Conservation (phyloP, 331 rosid genomes). For the Acacia pycnantha region DNA sequence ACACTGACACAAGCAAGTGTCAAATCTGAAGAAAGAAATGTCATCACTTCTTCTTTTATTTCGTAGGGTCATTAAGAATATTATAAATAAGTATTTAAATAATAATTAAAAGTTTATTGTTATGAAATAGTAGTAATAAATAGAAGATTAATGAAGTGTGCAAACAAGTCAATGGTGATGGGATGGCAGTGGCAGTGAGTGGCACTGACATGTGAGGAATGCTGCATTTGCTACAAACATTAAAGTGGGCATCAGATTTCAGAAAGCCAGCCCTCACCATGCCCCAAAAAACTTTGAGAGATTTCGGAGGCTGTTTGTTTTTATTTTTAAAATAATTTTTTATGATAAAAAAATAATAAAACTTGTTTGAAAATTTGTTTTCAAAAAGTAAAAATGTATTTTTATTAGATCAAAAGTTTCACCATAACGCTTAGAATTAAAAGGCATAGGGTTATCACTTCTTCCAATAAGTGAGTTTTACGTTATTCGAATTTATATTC, state of each 20-base stretch:
- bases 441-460: fast-evolving
- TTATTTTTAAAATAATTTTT: too few species aligned
- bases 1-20: neutral
- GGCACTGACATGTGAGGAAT: neutral
- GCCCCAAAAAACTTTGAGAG: neutral
- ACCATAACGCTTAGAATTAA: too few species aligned
- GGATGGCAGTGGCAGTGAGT: neutral
- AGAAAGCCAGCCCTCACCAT: neutral
- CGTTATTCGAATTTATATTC: fast-evolving
- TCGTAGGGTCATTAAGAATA: neutral
- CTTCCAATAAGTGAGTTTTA: fast-evolving
- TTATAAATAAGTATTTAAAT: neutral
- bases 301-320: too few species aligned
- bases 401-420: too few species aligned
- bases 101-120: neutral
- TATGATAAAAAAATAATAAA: too few species aligned
- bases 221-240: neutral
- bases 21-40: neutral
- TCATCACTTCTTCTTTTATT: neutral
- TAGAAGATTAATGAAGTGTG: neutral
- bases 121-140: neutral
- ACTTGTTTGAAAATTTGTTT: too few species aligned
- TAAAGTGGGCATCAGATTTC: neutral
- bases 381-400: too few species aligned
- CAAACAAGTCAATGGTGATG: neutral